These are phyloP conservation scores for Daldinia eschscholtzii DNA, from an alignment of 2,329 filamentous ascomycete species.

Conservation along the genomic window DNA sequence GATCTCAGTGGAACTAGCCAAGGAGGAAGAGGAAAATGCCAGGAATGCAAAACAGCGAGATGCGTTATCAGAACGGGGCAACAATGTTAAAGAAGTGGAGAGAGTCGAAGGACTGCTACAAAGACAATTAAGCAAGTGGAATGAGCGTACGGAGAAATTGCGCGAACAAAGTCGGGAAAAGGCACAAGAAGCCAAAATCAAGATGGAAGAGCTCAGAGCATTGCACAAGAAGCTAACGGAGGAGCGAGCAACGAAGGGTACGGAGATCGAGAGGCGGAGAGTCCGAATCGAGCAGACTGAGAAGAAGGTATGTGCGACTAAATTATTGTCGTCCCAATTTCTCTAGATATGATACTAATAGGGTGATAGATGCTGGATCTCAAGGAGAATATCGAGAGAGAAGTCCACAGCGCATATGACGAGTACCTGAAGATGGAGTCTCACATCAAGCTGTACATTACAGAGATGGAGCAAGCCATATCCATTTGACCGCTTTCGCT, in stretches of 20 bases:
- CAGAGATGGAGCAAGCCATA: constrained; percentile 94
- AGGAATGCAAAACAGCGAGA: constrained; percentile 86
- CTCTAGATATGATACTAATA: constrained; percentile 43
- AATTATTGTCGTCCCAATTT: constrained; percentile 4
- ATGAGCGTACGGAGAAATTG: constrained; percentile 86
- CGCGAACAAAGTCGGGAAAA: constrained; percentile 84
- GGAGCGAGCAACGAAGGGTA: constrained; percentile 86
- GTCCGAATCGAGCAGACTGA: constrained; percentile 98
- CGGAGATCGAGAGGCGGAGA: constrained; percentile 90
- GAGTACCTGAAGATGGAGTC: constrained; percentile 98
- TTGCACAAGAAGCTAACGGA: constrained; percentile 85
- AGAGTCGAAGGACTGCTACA: constrained; percentile 85
- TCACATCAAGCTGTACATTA: constrained; percentile 97
- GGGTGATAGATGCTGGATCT: constrained; percentile 88
- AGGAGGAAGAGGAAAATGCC: constrained; percentile 90
- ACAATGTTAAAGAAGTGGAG: constrained; percentile 92
- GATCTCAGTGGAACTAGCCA: constrained; percentile 83
- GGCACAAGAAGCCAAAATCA: constrained; percentile 82
- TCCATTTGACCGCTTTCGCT: constrained; percentile 58
- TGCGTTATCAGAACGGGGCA: constrained; percentile 86
- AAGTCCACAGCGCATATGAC: constrained; percentile 89
- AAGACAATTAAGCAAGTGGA: constrained; percentile 86
- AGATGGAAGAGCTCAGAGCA: constrained; percentile 89
- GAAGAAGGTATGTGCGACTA: constrained; percentile 80
- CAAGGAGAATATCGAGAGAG: constrained; percentile 96